Base-by-base conservation (phyloP, 805 yeast genomes). In the Pichia californica region DNA sequence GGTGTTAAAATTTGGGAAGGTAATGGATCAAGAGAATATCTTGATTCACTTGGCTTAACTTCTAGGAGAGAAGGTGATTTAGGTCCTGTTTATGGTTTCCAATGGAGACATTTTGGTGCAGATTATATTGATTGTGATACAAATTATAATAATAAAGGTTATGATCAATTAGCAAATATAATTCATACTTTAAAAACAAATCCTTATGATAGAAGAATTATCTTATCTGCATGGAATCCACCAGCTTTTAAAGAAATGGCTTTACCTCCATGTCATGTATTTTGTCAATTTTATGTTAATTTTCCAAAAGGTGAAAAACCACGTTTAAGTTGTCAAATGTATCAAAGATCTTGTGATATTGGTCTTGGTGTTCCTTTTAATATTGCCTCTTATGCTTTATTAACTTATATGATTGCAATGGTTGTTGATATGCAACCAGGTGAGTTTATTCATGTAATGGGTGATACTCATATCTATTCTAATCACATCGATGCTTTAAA, bases 1-100 rank as follows among this genome's bases (percentile, higher is more conserved):
- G 96, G 95, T 29, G 94, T 93, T n/a, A 89, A 80, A 58, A 93
- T 93, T 44, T 93, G 99, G 99, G 99, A 93, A 62, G 99, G 99
- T 15, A 93, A 93, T 61, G 99, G 98, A 10, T 85, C 95, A 30
- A 72, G 97, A 48, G 96, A 88, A 62, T 93, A 78, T 60, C 69
- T 93, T 43, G 97, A 93, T 61, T 73, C 77, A 4, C 66, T 88
- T 30, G 99, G 98, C 1, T 73, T 93, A 36, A 73, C 73, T 0
- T 71, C 84, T 46, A 79, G 96, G 59, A 71, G 88, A 46, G 96
- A 79, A 55, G 98, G 98, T 43, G 99, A 93, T 65, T 64, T 93
- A 53, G 99, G 99, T 1, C 99, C 99, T 1, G 97, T 93, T 3
- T 93, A 93, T 61, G 99, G 99, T 0, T 93, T 93, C 67, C 99